Evolutionary conservation across 768 basidiomycete genomes (phyloP), one percentile per base, ranked within the genome.

Genomic region (Suillus weaverae): DNA sequence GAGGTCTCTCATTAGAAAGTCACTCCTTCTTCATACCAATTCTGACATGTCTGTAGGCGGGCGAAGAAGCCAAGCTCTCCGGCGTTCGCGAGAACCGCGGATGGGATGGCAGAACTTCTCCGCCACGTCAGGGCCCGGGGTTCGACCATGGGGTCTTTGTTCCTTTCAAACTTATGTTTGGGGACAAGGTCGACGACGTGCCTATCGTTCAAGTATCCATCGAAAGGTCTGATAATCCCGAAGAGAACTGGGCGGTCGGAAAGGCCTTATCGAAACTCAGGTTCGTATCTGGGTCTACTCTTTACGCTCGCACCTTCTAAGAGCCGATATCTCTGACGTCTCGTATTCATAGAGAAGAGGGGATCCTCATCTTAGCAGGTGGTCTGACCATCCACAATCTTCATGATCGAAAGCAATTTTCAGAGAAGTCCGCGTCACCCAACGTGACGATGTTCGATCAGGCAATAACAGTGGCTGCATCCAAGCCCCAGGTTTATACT

Each of bases 61-160:
- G 86, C 7, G 77, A 84, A 44, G 67, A 72, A 36, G 86, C 87
- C 3, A 83, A 86, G 30, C 79, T 84, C 8, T 82, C 82, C 8
- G 70, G 78, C 7, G 81, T 74, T 57, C 67, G 72, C 1, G 90
- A 92, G 71, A 56, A 80, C 22, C 84, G 90, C 16, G 90, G 90
- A 3, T 68, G 73, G 62, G 90, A 92, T 67, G 91, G 90, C 11
- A 77, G 89, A 22, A 88, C 89, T 0, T 87, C 85, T 70, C 55
- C 69, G 54, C 57, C 57, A 16, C 18, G 26, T 59, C 38, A 18
- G 41, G 89, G 87, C 0, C 84, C 89, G 0, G 91, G 90, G 7
- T 75, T 92, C 0, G 90, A 92, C 70, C 90, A 92, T 69, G 92
- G 91, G 30, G 90, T 92, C 53, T 93, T 92, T 72, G 79, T 94